phyloP scores from a whole-genome alignment of 2,329 filamentous ascomycete genomes.

The Hirsutella thompsonii region DNA sequence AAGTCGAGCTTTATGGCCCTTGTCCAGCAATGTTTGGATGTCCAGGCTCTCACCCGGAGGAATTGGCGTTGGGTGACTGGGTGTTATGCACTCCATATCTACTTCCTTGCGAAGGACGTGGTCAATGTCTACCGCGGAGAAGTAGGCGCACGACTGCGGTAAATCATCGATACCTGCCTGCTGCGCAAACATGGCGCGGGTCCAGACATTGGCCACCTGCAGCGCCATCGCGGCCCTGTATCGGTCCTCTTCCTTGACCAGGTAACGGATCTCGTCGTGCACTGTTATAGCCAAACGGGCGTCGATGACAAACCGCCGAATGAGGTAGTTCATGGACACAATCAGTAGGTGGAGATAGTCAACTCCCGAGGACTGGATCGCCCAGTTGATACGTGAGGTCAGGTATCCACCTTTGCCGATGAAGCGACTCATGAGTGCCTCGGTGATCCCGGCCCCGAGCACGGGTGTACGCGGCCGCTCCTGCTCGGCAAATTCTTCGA shows the following conservation, averaged over 20 bases:
- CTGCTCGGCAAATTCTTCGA: constrained; percentile 96
- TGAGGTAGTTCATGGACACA: constrained; percentile 87
- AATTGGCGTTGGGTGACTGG: constrained; percentile 68
- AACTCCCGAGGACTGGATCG: constrained; percentile 92
- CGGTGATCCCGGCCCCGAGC: constrained; percentile 87
- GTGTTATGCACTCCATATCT: constrained; percentile 93
- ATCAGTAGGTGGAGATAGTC: constrained; percentile 95
- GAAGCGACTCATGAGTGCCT: constrained; percentile 80
- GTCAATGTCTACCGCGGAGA: constrained; percentile 91
- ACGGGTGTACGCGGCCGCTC: constrained; percentile 84
- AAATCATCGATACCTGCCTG: constrained; percentile 94
- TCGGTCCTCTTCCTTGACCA: constrained; percentile 73
- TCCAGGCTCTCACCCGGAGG: constrained; percentile 78
- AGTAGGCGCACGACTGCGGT: constrained; percentile 88
- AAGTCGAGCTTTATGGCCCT: constrained; percentile 54
- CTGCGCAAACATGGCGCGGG: constrained; percentile 90
- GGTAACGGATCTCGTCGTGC: constrained; percentile 92
- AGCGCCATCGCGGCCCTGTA: constrained; percentile 87
- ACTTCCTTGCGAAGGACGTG: constrained; percentile 95
- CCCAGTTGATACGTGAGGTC: constrained; percentile 97
- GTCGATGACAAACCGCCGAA: constrained; percentile 69
- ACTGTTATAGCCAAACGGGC: constrained; percentile 87
- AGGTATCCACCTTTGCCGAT: constrained; percentile 86
- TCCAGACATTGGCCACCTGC: constrained; percentile 93
- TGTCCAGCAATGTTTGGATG: constrained; percentile 64